Base-by-base conservation (phyloP, 805 yeast species). In the Saccharomyces jurei region DNA sequence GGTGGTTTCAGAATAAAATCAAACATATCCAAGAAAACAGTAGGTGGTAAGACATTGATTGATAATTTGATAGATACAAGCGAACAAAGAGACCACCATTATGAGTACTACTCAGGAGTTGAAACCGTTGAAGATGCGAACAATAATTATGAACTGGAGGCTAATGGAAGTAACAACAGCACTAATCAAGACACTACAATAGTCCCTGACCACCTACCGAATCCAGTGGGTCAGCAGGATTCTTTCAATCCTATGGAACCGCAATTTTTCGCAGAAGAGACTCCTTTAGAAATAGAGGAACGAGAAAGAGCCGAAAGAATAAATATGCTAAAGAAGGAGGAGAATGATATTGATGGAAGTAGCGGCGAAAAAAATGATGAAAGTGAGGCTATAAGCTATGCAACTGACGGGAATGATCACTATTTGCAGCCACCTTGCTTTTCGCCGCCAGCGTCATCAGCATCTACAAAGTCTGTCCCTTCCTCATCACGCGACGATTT, bases 191-290 rank as follows among this genome's bases (percentile, higher is more conserved):
- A 65, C 30, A 52, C 61, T 1, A 55, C 54, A 8, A 59, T 57
- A 1, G 56, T 59, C 1, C 66, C 67, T 3, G 65, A 66, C 53
- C 67, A 68, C 57, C 47, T 68, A 27, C 70, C 71, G 2, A 59
- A 53, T 49, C 60, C 61, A 5, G 31, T 55, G 2, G 59, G 58
- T 54, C 77, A 74, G 48, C 72, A 71, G 51, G 78, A 74, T 30
- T 83, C 84, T n/a, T 88, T 89, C 68, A 89, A 90, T 67, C 97
- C 97, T 0, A 82, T 90, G 14, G 97, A 90, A 65, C 97, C 97
- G 0, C 97, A 90, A 64, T 89, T 80, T 64, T 90, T 90, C 70
- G 85, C 91, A 2, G 77, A 75, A 54, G 74, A 66, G 17, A 62
- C 64, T 6, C 60, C 64, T 2, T 41, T 25, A 41, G 58, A 54